Base-by-base conservation (phyloP, 2,329 filamentous ascomycete genomes). In the Stemphylium beticola region DNA sequence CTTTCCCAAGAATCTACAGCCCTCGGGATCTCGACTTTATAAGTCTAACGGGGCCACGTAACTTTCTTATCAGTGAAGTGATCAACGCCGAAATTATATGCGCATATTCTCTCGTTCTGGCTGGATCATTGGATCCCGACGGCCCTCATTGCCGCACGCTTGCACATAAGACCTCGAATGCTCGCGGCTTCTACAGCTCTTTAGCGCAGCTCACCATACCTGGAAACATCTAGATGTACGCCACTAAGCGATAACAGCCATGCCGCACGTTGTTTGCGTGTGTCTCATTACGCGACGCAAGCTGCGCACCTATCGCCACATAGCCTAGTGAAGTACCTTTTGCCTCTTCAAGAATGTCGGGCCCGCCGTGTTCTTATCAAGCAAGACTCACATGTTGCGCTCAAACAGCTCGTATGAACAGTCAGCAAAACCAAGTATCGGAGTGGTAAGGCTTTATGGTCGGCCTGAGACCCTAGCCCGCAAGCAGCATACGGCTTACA, bases 401-500 rank as follows among this genome's bases (percentile, higher is more conserved):
- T 26, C 17, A 33, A 4, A 29, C 29, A 32, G 18, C 14, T 17
- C 31, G 18, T 33, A 31, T 6, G 5, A 9, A 6, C 12, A 20
- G 1, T 24, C 22, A 36, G 31, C 38, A 42, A 4, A 10, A 26
- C 31, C 36, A 52, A 40, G 22, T 18, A 47, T 29, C 7, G 15
- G 17, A 33, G 26, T 15, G 7, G 20, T 14, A n/a, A 40, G 20
- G 10, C 6, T 34, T 22, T 5, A 14, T 22, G 45, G 33, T 26
- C 15, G 24, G n/a, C 15, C 20, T 8, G 20, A 11, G n/a, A 10
- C 22, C 18, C 29, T 34, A 31, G n/a, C 12, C 45, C 20, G 7
- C 36, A 53, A 53, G 11, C n/a, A 32, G 50, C 17, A 42, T 53
- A 49, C 38, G 24, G 51, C 51, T 49, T 49, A 53, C 44, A 18